Conservation (phyloP, 1,139 yeast species). For the Pichia sp. region DNA sequence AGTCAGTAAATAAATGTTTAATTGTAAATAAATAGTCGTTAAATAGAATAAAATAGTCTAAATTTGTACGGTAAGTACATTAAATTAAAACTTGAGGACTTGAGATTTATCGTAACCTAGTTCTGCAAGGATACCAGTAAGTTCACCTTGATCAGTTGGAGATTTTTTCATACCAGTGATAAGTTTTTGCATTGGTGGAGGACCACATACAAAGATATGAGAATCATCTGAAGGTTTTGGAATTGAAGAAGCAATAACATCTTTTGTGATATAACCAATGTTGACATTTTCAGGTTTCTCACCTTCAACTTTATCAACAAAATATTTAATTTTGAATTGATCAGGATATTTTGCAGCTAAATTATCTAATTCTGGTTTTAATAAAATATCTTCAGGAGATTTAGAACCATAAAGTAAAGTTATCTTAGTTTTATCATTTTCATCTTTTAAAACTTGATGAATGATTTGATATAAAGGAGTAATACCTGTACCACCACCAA, state of each 20-base stretch:
- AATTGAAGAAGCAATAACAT: conserved; percentile 45
- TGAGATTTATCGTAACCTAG: conserved; percentile 82
- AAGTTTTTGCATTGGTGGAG: conserved; percentile 78
- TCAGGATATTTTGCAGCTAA: conserved; percentile 61
- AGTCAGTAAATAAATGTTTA: background rate
- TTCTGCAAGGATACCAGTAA: conserved; percentile 79
- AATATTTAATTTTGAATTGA: conserved; percentile 69
- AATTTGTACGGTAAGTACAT: background rate
- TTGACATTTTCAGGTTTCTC: conserved; percentile 8
- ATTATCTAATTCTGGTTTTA: conserved; percentile 66
- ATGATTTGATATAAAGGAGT: conserved; percentile 89
- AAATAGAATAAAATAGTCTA: background rate
- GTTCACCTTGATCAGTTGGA: conserved; percentile 92
- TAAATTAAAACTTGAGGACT: conserved; percentile 73
- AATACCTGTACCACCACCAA: conserved; percentile 97
- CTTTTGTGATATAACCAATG: conserved; percentile 67
- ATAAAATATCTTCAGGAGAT: conserved; percentile 67
- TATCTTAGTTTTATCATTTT: conserved; percentile 79
- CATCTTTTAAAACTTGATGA: conserved; percentile 61
- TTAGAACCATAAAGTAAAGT: conserved; percentile 74
- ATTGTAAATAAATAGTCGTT: background rate
- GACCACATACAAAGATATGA: conserved; percentile 84
- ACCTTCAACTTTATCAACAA: conserved; percentile 57
- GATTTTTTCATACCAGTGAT: conserved; percentile 80
- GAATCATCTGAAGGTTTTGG: conserved; percentile 50